Percentiles rank a stretch among this genome's conserved stretches.
Conservation (phyloP, 768 basidiomycete species). For the Mrakia blollopis region DNA sequence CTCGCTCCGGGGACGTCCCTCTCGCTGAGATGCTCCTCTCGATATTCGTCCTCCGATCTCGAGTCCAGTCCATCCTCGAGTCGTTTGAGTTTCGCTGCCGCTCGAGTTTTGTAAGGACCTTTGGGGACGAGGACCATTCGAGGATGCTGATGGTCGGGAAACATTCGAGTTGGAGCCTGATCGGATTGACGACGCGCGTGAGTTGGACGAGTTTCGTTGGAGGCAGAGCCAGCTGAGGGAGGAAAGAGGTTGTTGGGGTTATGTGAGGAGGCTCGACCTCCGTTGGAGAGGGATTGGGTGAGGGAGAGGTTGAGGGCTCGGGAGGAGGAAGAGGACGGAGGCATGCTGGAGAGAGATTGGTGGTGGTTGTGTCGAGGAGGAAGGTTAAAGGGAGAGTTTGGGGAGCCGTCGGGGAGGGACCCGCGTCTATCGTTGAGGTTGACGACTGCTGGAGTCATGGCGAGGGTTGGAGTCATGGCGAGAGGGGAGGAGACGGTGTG, state of each 20-base stretch:
- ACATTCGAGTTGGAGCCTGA: neutral
- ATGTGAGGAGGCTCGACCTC: neutral
- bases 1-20: neutral
- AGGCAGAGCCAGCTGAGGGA: neutral
- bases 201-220: neutral
- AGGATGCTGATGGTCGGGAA: neutral
- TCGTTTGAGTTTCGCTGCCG: neutral
- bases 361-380: neutral
- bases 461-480: neutral
- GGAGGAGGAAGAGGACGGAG: neutral
- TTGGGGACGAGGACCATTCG: neutral
- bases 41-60: neutral
- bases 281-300: neutral
- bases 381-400: neutral
- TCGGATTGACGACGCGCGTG: slow-evolving; percentile 1
- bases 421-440: slow-evolving; percentile 4
- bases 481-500: slow-evolving; percentile 8
- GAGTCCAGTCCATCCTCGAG: slow-evolving; percentile 1
- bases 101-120: neutral
- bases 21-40: neutral
- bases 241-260: neutral
- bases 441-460: slow-evolving; percentile 8
- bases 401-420: neutral
- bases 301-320: neutral
- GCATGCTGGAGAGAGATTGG: neutral